Percentiles rank a stretch among this genome's conserved stretches.
These are phyloP conservation scores for Triadica sebifera DNA, from an alignment of 345 rosid genomes.

Conservation along the genomic window DNA sequence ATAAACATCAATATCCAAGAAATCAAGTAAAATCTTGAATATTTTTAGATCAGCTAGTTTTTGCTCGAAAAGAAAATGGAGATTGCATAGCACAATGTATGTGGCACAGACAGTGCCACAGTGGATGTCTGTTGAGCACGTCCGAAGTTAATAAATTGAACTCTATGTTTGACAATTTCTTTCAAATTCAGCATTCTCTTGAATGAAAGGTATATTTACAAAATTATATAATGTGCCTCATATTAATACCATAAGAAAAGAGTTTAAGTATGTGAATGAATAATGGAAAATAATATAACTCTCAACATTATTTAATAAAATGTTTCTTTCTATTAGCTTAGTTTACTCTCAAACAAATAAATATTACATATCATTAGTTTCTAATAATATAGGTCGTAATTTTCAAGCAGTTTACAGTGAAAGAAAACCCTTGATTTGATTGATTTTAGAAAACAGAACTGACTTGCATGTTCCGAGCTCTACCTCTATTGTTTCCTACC, in stretches of 20 bases:
- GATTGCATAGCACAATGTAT: neutral
- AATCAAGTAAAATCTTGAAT: conserved; percentile 1
- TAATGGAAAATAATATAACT: neutral
- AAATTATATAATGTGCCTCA: neutral
- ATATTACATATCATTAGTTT: neutral
- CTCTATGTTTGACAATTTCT: neutral
- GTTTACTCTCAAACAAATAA: neutral
- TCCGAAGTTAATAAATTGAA: conserved; percentile 2
- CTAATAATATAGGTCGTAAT: neutral
- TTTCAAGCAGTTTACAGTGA: neutral
- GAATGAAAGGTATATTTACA: neutral
- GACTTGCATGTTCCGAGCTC: neutral
- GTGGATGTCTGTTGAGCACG: neutral
- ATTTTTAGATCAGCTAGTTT: conserved; percentile 2
- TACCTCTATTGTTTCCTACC: neutral
- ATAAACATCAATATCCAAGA: conserved; percentile 14
- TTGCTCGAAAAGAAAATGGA: neutral
- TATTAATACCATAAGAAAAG: neutral
- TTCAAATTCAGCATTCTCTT: neutral
- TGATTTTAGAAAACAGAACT: neutral
- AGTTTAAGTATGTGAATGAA: neutral
- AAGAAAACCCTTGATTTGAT: neutral
- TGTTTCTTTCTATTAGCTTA: neutral
- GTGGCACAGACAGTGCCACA: neutral
- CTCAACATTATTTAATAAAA: neutral